Percentiles rank a stretch among this genome's conserved stretches.
Evolutionary conservation across 345 rosid genomes (phyloP).

Genomic region (Turnera subulata): DNA sequence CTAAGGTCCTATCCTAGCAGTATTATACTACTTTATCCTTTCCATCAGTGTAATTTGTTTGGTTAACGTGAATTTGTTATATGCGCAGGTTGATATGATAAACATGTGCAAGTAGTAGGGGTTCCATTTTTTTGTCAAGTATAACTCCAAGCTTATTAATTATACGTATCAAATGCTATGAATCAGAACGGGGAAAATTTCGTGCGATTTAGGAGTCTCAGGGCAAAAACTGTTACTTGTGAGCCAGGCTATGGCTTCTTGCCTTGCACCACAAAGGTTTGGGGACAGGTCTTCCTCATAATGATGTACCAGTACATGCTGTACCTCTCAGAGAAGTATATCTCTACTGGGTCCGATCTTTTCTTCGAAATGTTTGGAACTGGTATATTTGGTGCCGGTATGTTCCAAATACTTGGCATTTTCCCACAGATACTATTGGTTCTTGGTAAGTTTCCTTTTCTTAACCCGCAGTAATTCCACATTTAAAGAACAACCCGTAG

Average conservation of each 20-base stretch:
- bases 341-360: constrained; percentile 38
- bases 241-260: constrained; percentile 44
- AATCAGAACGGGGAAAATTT: neutral
- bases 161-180: constrained; percentile 23
- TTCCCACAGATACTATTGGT: constrained; percentile 38
- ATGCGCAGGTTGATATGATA: too few species aligned
- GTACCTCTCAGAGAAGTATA: constrained; percentile 21
- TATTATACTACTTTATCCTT: too few species aligned
- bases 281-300: constrained; percentile 49
- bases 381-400: constrained; percentile 43
- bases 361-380: constrained; percentile 52
- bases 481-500: too few species aligned
- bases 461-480: too few species aligned
- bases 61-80: too few species aligned
- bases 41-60: too few species aligned
- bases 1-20: too few species aligned
- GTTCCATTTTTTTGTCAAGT: too few species aligned
- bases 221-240: constrained; percentile 28
- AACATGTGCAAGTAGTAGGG: too few species aligned
- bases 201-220: neutral
- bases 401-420: constrained; percentile 37
- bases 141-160: too few species aligned
- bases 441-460: constrained; percentile 27
- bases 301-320: constrained; percentile 42
- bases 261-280: constrained; percentile 46